A percentile compares a stretch with the other conserved stretches of the same genome.
Conservation (phyloP, 805 yeast genomes). For the Blastobotrys peoriensis region DNA sequence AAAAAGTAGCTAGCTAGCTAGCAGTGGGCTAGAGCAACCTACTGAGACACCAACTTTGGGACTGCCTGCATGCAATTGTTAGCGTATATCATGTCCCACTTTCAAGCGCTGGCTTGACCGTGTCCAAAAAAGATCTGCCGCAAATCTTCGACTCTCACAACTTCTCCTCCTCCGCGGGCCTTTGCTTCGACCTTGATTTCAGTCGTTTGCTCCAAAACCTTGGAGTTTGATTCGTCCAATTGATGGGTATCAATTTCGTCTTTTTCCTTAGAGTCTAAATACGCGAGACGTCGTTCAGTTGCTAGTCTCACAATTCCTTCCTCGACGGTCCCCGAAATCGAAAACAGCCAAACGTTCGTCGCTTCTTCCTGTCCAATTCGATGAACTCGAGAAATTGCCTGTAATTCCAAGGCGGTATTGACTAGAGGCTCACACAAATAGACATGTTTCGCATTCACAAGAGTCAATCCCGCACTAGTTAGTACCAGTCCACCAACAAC, state of each 20-base stretch:
- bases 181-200: constrained; percentile 41
- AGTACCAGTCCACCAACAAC: constrained; percentile 2
- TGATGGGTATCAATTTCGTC: constrained; percentile 3
- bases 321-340: constrained; percentile 78
- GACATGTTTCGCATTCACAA: constrained; percentile 89
- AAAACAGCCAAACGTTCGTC: constrained; percentile 91
- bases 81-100: no score
- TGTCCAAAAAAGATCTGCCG: constrained; percentile 54
- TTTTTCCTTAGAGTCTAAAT: constrained; percentile 2
- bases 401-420: constrained; percentile 79
- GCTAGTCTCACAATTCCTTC: constrained; percentile 74
- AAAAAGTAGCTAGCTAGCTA: no score
- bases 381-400: constrained; percentile 88
- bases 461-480: constrained; percentile 64
- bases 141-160: constrained; percentile 50
- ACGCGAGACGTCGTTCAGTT: constrained; percentile 49
- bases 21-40: no score
- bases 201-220: constrained; percentile 48
- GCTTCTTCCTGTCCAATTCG: constrained; percentile 80
- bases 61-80: no score
- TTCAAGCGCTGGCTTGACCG: no score
- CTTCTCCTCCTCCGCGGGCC: constrained; percentile 48
- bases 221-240: constrained; percentile 41
- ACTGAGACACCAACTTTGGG: no score
- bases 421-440: constrained; percentile 89